Percentiles rank a stretch among this genome's conserved stretches.
phyloP scores from a whole-genome alignment of 176 grass and related monocot genomes.

The Triticum monococcum region DNA sequence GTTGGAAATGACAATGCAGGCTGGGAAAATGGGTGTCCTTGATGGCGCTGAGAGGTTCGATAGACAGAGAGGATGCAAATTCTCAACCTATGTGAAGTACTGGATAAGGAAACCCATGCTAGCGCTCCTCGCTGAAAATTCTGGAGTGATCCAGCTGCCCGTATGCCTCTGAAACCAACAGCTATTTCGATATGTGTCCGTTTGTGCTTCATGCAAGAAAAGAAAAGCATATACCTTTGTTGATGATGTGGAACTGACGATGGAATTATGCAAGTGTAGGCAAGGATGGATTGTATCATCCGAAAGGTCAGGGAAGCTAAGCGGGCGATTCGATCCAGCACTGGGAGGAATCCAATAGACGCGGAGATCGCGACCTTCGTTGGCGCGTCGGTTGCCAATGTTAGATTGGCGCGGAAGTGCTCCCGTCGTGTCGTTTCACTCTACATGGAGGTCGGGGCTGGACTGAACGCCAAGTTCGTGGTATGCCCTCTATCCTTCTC shows the following conservation, averaged over 20 bases:
- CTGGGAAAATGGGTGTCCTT: slow-evolving; percentile 77
- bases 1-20: slow-evolving; percentile 41
- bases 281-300: slow-evolving; percentile 78
- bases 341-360: slow-evolving; percentile 57
- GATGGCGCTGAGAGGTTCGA: slow-evolving; percentile 84
- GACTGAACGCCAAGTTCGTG: slow-evolving; percentile 42
- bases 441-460: slow-evolving; percentile 44
- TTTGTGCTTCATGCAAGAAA: neutral
- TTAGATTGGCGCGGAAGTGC: slow-evolving; percentile 66
- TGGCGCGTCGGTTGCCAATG: slow-evolving; percentile 56
- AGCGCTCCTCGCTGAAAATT: slow-evolving; percentile 51
- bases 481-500: slow-evolving; percentile 22
- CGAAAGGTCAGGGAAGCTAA: slow-evolving; percentile 66
- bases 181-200: neutral
- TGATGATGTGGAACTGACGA: neutral
- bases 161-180: slow-evolving; percentile 49
- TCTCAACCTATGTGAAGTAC: slow-evolving; percentile 84
- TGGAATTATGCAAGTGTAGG: slow-evolving; percentile 39
- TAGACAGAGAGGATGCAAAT: slow-evolving; percentile 60
- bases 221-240: neutral
- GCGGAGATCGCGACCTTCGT: slow-evolving; percentile 59
- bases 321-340: slow-evolving; percentile 36
- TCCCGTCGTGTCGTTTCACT: slow-evolving; percentile 63
- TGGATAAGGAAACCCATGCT: slow-evolving; percentile 92
- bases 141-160: slow-evolving; percentile 63